Conservation (phyloP, 2,329 filamentous ascomycete species). For the Alternaria arborescens region DNA sequence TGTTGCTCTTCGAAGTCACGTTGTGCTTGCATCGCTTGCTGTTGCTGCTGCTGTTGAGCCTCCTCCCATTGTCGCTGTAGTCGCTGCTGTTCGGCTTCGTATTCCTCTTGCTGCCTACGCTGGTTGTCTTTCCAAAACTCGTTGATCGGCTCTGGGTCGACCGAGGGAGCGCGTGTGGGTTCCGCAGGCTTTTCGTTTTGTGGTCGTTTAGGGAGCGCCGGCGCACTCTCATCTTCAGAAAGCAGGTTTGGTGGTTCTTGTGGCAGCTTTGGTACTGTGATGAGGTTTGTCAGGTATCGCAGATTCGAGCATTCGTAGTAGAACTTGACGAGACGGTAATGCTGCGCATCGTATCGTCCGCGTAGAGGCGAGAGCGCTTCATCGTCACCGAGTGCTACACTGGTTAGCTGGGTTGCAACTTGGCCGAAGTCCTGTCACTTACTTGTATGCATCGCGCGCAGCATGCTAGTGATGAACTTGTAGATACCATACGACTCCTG, state of each 20-base stretch:
- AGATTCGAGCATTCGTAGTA: constrained; percentile 99
- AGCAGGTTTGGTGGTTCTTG: constrained; percentile 92
- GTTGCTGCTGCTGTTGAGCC: constrained; percentile 80
- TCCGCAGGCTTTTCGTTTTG: constrained; percentile 65
- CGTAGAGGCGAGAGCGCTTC: constrained; percentile 90
- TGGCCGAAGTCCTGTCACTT: constrained; percentile 48
- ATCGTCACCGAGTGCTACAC: constrained; percentile 83
- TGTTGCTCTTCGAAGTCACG: constrained; percentile 98
- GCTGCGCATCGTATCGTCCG: constrained; percentile 90
- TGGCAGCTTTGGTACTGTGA: constrained; percentile 93
- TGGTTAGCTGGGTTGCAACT: constrained; percentile 19
- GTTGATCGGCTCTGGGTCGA: constrained; percentile 92
- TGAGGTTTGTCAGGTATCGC: constrained; percentile 93
- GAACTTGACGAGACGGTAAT: constrained; percentile 95
- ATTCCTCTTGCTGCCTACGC: constrained; percentile 89
- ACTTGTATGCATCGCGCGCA: constrained; percentile 97
- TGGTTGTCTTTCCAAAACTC: constrained; percentile 98
- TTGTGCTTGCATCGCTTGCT: constrained; percentile 84
- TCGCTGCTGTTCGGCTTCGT: constrained; percentile 90
- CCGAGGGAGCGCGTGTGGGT: constrained; percentile 70
- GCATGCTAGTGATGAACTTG: constrained; percentile 99
- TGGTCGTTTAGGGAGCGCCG: constrained; percentile 81
- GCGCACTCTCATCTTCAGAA: constrained; percentile 79
- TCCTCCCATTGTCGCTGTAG: constrained; percentile 87
- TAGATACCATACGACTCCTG: constrained; percentile 99